phyloP scores from a whole-genome alignment of 148 eudicot species.

The Rhododendron griersonianum region DNA sequence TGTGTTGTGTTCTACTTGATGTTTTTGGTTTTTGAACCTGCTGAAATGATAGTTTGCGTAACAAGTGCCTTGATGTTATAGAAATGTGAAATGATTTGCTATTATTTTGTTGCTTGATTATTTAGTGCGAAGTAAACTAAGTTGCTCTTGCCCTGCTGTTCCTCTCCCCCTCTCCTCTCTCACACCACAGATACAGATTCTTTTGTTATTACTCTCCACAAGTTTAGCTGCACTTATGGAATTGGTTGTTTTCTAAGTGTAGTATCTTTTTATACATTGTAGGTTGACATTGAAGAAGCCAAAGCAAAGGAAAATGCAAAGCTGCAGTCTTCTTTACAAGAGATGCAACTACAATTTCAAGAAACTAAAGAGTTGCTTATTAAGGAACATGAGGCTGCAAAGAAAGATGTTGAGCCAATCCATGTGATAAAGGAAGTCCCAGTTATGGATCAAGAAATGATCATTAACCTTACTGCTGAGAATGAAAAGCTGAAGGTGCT shows the following conservation, averaged over 20 bases:
- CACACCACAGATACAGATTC: background rate
- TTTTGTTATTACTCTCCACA: constrained; percentile 4
- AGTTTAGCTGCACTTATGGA: background rate
- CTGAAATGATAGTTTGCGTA: background rate
- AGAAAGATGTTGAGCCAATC: constrained; percentile 34
- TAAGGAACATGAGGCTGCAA: constrained; percentile 52
- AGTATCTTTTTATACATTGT: constrained; percentile 5
- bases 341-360: constrained; percentile 52
- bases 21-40: background rate
- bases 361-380: constrained; percentile 51
- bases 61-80: background rate
- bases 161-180: background rate
- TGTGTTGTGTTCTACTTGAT: background rate
- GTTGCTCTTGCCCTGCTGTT: background rate
- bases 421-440: constrained; percentile 42
- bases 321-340: constrained; percentile 60
- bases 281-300: constrained; percentile 70
- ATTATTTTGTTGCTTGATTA: background rate
- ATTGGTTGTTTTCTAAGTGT: background rate
- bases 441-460: constrained; percentile 42
- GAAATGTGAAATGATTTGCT: background rate
- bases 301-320: constrained; percentile 65
- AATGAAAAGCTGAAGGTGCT: constrained; percentile 70
- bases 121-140: background rate
- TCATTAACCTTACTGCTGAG: constrained; percentile 49